Evolutionary conservation across 2,329 filamentous ascomycete species (phyloP).

Genomic region (Thielaviopsis euricoi): DNA sequence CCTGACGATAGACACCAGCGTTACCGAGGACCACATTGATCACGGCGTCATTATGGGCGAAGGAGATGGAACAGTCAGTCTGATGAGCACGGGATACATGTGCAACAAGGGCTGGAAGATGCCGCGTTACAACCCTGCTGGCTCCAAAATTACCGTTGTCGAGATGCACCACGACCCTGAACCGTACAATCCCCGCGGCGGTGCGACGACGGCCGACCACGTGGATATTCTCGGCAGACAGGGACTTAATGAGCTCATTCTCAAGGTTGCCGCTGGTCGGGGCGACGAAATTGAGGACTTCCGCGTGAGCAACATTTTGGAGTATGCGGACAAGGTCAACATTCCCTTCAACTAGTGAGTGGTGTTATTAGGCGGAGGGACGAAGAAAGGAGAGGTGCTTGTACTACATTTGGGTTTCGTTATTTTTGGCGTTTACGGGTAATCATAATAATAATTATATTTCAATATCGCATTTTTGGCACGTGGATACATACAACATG

Average conservation of each 20-base stretch:
- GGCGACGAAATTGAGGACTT: conserved; percentile 64
- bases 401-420: background rate
- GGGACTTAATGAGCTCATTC: conserved; percentile 76
- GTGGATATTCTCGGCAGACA: conserved; percentile 88
- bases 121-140: conserved; percentile 82
- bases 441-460: too few species aligned
- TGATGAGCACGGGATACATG: conserved; percentile 93
- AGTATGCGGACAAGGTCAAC: conserved; percentile 71
- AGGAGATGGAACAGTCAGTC: conserved; percentile 86
- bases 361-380: too few species aligned
- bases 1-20: conserved; percentile 53
- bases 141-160: conserved; percentile 63
- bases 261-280: conserved; percentile 71
- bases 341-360: conserved; percentile 48
- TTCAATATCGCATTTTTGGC: too few species aligned
- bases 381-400: background rate
- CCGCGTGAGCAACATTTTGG: conserved; percentile 62
- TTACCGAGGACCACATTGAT: conserved; percentile 48
- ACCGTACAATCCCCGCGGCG: conserved; percentile 66
- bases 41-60: conserved; percentile 92
- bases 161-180: conserved; percentile 98
- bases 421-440: background rate
- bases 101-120: conserved; percentile 89
- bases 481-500: too few species aligned
- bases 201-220: conserved; percentile 65